Evolutionary conservation across 1,284 basidiomycete species (phyloP).

Genomic region (Irpex rosettiformis): DNA sequence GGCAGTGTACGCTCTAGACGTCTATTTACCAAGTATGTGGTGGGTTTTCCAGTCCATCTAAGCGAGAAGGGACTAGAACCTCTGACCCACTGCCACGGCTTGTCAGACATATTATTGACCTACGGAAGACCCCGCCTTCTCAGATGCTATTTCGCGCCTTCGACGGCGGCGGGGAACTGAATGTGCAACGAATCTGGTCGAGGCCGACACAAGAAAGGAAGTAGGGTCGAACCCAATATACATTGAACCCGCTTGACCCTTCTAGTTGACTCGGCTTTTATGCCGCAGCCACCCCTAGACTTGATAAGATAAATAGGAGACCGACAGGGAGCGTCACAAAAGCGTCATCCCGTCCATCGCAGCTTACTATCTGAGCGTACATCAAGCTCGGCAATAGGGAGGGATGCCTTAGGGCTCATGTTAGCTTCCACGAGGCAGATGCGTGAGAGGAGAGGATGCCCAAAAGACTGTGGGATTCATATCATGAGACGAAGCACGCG

Average conservation of each 20-base stretch:
- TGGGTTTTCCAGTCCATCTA: neutral
- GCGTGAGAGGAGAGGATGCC: neutral
- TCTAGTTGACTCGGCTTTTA: neutral
- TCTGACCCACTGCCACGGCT: neutral
- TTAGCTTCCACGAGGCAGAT: constrained; percentile 1
- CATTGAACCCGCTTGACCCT: neutral
- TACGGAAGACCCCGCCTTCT: neutral
- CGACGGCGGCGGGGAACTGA: neutral
- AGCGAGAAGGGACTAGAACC: neutral
- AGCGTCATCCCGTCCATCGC: neutral
- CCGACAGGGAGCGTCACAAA: neutral
- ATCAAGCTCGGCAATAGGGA: neutral
- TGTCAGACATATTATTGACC: neutral
- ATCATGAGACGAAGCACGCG: neutral
- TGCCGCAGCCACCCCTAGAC: neutral
- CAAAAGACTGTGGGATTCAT: neutral
- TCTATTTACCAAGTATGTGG: neutral
- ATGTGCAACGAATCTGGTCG: neutral
- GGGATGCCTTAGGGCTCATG: neutral
- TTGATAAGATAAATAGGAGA: neutral
- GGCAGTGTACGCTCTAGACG: neutral
- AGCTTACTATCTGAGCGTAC: neutral
- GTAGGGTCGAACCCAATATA: too few species aligned
- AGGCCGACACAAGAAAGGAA: too few species aligned
- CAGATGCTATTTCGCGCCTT: neutral